Base-by-base conservation (phyloP, 345 rosid species). In the Euphorbia tirucalli region DNA sequence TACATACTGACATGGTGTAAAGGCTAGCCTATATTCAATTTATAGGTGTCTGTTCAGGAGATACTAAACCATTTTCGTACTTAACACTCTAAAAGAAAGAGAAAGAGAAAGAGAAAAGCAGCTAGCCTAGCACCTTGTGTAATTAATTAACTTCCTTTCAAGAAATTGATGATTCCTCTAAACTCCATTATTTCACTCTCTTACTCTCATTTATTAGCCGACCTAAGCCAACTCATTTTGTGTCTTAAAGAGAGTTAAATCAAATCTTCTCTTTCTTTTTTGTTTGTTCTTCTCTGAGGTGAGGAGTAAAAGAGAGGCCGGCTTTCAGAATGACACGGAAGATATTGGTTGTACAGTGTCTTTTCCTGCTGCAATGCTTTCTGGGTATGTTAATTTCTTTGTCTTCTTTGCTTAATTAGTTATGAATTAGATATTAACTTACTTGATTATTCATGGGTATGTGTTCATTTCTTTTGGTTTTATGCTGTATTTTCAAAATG, bases 121-220 rank as follows among this genome's bases (percentile, higher is more conserved):
- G n/a, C n/a, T n/a, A n/a, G n/a, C n/a, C n/a, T n/a, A n/a, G n/a
- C n/a, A n/a, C n/a, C n/a, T n/a, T n/a, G n/a, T n/a, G n/a, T n/a
- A n/a, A n/a, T n/a, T n/a, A n/a, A n/a, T n/a, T 58, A 68, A 74
- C 78, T 78, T 74, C 77, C 44, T 30, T 28, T 25, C 66, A 78
- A 76, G 84, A 69, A 83, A 83, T 76, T 66, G 44, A 64, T 57
- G 81, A 79, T 81, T 81, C 84, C 1, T 19, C 11, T 18, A 2
- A 25, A 5, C 14, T 41, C 57, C 41, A 15, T 19, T n/a, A 28
- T n/a, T n/a, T n/a, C n/a, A n/a, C n/a, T n/a, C n/a, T n/a, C n/a
- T n/a, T n/a, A n/a, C n/a, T n/a, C n/a, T n/a, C n/a, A n/a, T n/a
- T n/a, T n/a, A n/a, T n/a, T n/a, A n/a, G n/a, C n/a, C n/a, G n/a